phyloP scores from a whole-genome alignment of 148 eudicot species.

The Nepenthes gracilis region DNA sequence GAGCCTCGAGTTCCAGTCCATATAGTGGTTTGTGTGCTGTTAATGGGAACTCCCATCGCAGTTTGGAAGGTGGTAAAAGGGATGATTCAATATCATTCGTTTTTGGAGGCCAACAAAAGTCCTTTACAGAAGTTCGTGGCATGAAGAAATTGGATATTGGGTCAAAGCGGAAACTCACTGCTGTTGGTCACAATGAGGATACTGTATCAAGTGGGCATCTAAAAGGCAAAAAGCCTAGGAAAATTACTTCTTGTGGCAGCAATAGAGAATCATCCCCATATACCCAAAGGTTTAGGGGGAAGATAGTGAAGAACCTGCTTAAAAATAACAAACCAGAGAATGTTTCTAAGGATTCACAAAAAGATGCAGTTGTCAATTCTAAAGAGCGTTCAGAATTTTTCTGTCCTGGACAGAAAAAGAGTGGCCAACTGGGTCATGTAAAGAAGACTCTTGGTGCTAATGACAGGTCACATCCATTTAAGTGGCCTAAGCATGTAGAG shows the following conservation, averaged over 20 bases:
- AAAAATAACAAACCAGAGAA: constrained; percentile 27
- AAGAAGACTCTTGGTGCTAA: constrained; percentile 14
- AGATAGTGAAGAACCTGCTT: constrained; percentile 20
- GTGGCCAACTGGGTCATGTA: constrained; percentile 12
- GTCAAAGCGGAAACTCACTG: constrained; percentile 27
- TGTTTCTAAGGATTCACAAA: constrained; percentile 12
- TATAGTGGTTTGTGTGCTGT: constrained; percentile 11
- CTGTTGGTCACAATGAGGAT: constrained; percentile 7
- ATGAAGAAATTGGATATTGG: constrained; percentile 18
- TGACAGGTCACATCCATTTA: constrained; percentile 19
- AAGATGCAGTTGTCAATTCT: constrained; percentile 14
- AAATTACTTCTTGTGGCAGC: constrained; percentile 19
- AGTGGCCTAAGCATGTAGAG: constrained; percentile 39
- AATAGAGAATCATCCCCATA: constrained; percentile 23
- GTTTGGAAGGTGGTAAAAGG: constrained; percentile 6
- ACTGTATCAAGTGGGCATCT: constrained; percentile 13
- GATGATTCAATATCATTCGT: neutral
- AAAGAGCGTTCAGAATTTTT: constrained; percentile 21
- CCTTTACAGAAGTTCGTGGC: constrained; percentile 23
- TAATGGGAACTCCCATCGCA: constrained; percentile 8
- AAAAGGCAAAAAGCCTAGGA: constrained; percentile 16
- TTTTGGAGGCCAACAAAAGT: constrained; percentile 26
- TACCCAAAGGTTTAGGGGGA: constrained; percentile 19
- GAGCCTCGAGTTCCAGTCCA: constrained; percentile 29
- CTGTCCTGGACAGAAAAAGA: constrained; percentile 19